These are phyloP conservation scores for Boletus patriciae DNA, from an alignment of 768 basidiomycete genomes.

Conservation along the genomic window DNA sequence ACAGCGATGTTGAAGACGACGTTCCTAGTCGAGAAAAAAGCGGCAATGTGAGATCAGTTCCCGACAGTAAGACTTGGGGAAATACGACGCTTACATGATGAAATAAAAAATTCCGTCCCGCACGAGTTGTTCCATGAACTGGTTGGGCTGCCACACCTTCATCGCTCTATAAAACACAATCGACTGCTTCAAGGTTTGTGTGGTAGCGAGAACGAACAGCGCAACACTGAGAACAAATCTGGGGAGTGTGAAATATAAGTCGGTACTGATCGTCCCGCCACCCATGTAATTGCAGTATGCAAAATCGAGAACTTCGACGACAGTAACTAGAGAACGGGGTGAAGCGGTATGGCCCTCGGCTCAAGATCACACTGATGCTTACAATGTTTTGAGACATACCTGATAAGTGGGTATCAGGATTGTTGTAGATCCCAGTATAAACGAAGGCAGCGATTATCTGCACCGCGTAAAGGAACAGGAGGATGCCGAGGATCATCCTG, in stretches of 20 bases:
- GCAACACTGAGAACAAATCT: not conserved
- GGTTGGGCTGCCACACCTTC: conserved; percentile 2
- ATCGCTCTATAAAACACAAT: not conserved
- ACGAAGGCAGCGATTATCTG: not conserved
- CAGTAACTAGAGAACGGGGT: too few relatives aligned
- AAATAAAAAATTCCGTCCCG: conserved; percentile 8
- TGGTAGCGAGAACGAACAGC: not conserved
- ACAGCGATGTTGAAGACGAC: not conserved
- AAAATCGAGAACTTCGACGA: not conserved
- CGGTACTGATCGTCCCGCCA: not conserved
- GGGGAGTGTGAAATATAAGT: not conserved
- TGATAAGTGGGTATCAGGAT: not conserved
- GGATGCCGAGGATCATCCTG: not conserved
- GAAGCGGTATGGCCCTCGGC: too few relatives aligned
- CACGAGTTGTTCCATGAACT: not conserved
- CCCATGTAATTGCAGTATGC: not conserved
- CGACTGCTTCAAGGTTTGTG: not conserved
- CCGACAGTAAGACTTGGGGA: not conserved
- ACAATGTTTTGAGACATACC: not conserved
- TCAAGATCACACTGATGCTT: not conserved
- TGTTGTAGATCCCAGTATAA: not conserved
- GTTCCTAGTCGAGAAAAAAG: not conserved
- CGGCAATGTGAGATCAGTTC: not conserved
- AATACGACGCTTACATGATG: not conserved
- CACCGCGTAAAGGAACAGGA: conserved; percentile 3